Evolutionary conservation across 2,329 filamentous ascomycete species (phyloP).

Genomic region (Fusarium sp.): DNA sequence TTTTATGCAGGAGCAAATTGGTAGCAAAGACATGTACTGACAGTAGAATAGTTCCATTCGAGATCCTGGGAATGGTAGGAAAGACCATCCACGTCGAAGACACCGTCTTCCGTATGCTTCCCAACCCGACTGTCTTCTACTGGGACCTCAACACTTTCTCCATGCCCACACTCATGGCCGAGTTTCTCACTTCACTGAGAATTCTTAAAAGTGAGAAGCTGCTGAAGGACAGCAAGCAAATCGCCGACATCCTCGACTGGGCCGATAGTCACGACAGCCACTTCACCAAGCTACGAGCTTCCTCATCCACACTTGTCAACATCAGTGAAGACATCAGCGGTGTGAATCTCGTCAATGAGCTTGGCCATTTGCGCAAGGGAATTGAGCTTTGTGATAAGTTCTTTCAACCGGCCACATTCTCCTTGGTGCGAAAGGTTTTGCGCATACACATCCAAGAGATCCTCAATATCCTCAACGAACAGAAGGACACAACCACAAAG

Average conservation of each 20-base stretch:
- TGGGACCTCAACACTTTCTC: conserved; percentile 37
- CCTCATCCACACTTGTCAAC: conserved; percentile 21
- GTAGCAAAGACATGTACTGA: background rate
- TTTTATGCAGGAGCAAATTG: too few relatives aligned
- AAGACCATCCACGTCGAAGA: conserved; percentile 50
- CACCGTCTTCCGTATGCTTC: conserved; percentile 55
- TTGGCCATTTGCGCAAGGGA: conserved; percentile 21
- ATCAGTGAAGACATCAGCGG: conserved; percentile 26
- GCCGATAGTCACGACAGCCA: conserved; percentile 16
- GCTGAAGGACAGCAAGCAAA: conserved; percentile 5
- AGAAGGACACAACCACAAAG: background rate
- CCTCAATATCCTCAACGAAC: conserved; percentile 17
- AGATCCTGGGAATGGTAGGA: conserved; percentile 56
- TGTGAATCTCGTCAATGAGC: conserved; percentile 21
- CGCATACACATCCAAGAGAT: conserved; percentile 31
- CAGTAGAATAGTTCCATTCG: conserved; percentile 20
- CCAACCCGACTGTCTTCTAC: conserved; percentile 51
- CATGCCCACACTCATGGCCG: conserved; percentile 14
- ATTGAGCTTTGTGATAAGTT: conserved; percentile 29
- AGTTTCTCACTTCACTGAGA: conserved; percentile 13
- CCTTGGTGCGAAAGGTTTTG: conserved; percentile 25
- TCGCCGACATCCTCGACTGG: conserved; percentile 21
- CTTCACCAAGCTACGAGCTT: conserved; percentile 15
- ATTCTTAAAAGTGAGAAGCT: background rate
- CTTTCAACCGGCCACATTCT: background rate